A percentile compares a stretch with the other conserved stretches of the same genome.
Evolutionary conservation across 1,284 basidiomycete genomes (phyloP).

Genomic region (Peniophora sp.): DNA sequence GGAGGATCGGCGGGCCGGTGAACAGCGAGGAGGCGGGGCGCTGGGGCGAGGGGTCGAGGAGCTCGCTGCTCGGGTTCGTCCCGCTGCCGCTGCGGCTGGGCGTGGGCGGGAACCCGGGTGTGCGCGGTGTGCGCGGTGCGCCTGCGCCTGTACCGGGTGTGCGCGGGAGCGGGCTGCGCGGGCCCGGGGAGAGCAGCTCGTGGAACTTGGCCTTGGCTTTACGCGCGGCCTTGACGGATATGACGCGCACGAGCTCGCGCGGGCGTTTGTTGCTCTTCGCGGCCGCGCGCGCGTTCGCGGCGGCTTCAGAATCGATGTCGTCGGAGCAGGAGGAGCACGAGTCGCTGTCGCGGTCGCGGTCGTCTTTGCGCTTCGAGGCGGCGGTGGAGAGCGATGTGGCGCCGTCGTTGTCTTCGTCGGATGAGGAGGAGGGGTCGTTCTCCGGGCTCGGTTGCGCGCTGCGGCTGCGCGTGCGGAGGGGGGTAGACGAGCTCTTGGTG

Average conservation of each 20-base stretch:
- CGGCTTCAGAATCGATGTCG: slow-evolving; percentile 6
- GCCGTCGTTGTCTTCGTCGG: slow-evolving; percentile 38
- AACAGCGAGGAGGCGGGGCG: too few relatives aligned
- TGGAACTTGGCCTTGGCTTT: slow-evolving; percentile 57
- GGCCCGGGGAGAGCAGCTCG: slow-evolving; percentile 33
- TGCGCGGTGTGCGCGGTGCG: not conserved
- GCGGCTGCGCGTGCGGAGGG: not conserved
- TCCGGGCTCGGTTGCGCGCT: slow-evolving; percentile 11
- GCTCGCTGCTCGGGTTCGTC: too few relatives aligned
- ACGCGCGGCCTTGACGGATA: slow-evolving; percentile 31
- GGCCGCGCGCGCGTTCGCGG: not conserved
- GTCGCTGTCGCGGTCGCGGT: slow-evolving; percentile 36
- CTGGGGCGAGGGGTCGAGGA: too few relatives aligned
- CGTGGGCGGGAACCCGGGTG: not conserved
- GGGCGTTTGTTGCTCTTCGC: slow-evolving; percentile 6
- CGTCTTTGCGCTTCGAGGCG: slow-evolving; percentile 34
- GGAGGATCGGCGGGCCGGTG: not conserved
- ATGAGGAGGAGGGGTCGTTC: slow-evolving; percentile 20
- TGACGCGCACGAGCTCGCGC: slow-evolving; percentile 13
- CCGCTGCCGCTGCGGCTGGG: not conserved
- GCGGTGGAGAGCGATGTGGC: slow-evolving; percentile 46
- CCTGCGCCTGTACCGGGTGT: too few relatives aligned
- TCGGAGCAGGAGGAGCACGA: slow-evolving; percentile 21
- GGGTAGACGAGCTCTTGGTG: slow-evolving; percentile 17
- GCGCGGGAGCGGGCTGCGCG: slow-evolving; percentile 18